Base-by-base conservation (phyloP, 345 rosid genomes). In the Aquilaria yunnanensis region DNA sequence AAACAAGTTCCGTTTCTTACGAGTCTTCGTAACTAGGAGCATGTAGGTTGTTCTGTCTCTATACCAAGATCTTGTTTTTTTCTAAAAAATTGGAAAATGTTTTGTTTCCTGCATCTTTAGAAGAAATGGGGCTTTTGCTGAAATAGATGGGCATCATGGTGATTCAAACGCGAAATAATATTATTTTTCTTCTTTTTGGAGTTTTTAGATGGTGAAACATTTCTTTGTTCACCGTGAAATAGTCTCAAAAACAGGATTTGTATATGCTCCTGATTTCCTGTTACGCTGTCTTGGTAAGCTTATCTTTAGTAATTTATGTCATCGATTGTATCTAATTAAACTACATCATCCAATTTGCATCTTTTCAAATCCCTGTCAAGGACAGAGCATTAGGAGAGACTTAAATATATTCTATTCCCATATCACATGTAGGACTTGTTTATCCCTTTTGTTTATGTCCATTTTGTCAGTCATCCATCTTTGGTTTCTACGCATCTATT, bases 341-440 rank as follows among this genome's bases (percentile, higher is more conserved):
- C 69, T 61, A 33, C 61, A 23, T 51, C 63, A 51, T 71, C 56
- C 68, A 72, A 71, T 69, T 73, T 70, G 73, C 60, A 67, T 67
- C 73, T 47, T 69, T 64, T 72, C 68, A 64, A 67, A 61, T 73
- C 66, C 77, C 70, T 61, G 64, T 69, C 63, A 65, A 70, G 60
- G 80, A 75, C 76, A 76, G 72, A 69, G 59, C 57, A 62, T 76
- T 57, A 73, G 78, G 86, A 77, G 86, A 85, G 72, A 74, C 72
- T 77, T 74, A 68, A 64, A 70, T 57, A 75, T 86, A 83, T 78
- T 79, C 66, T 80, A 88, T 75, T 84, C 75, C 70, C 53, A 65
- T 70, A 67, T 80, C 92, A 90, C 96, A 88, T 85, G 97, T 76
- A 70, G 47, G 64, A 73, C 66, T 76, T 62, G 78, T 67, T 56